A percentile compares a stretch with the other conserved stretches of the same genome.
These are phyloP conservation scores for Eremothecium gossypii DNA, from an alignment of 1,139 yeast genomes.

Conservation along the genomic window DNA sequence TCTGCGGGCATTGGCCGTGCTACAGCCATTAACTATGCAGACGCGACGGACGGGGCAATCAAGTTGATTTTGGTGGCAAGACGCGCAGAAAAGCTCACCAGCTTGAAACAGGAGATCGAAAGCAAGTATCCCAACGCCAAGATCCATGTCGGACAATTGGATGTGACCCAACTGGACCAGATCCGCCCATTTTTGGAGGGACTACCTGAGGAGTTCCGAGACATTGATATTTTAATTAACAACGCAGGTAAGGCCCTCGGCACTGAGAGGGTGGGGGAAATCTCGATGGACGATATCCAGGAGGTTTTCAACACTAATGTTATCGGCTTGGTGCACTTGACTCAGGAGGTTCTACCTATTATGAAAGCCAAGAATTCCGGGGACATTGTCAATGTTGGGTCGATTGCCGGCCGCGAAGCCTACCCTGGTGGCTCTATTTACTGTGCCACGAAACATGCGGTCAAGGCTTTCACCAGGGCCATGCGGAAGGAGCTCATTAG, in stretches of 20 bases:
- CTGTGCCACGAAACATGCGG: slow-evolving; percentile 83
- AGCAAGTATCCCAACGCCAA: slow-evolving; percentile 40
- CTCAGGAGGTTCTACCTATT: slow-evolving; percentile 56
- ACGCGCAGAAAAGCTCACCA: slow-evolving; percentile 46
- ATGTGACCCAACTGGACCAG: slow-evolving; percentile 45
- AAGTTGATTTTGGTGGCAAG: slow-evolving; percentile 64
- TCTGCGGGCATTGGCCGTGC: slow-evolving; percentile 62
- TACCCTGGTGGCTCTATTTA: slow-evolving; percentile 83
- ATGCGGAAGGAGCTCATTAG: slow-evolving; percentile 69
- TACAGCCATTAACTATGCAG: slow-evolving; percentile 64
- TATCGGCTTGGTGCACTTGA: slow-evolving; percentile 57
- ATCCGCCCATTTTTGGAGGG: slow-evolving; percentile 44
- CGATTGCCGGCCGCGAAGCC: slow-evolving; percentile 82
- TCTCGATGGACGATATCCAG: slow-evolving; percentile 44
- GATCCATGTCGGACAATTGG: slow-evolving; percentile 46
- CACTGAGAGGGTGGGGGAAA: slow-evolving; percentile 50
- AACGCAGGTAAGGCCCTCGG: slow-evolving; percentile 83
- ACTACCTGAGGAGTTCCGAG: slow-evolving; percentile 46
- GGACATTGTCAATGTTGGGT: slow-evolving; percentile 75
- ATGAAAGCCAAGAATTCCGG: slow-evolving; percentile 52
- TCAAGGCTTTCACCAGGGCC: slow-evolving; percentile 64
- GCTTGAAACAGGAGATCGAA: slow-evolving; percentile 39
- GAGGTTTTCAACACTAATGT: slow-evolving; percentile 69
- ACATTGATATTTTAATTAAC: slow-evolving; percentile 60
- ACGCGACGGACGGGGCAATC: slow-evolving; percentile 56